phyloP scores from a whole-genome alignment of 1,139 yeast genomes.

The Candida pseudoviswanathii region DNA sequence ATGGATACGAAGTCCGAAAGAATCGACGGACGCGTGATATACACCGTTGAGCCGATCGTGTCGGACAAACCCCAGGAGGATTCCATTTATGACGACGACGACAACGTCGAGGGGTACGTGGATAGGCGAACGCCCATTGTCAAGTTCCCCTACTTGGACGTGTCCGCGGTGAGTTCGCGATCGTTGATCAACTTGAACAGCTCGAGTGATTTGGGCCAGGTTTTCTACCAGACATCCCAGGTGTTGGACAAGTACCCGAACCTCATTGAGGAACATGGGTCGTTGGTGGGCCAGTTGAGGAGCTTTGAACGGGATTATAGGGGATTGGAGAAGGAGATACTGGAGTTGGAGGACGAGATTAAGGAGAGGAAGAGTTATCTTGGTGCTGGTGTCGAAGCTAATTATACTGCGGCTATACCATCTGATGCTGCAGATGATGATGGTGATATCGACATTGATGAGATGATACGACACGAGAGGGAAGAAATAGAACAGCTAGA shows the following conservation, averaged over 20 bases:
- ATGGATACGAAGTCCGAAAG: slow-evolving; percentile 31
- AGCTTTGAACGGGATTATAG: slow-evolving; percentile 25
- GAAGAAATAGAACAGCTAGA: slow-evolving; percentile 36
- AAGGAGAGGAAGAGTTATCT: slow-evolving; percentile 32
- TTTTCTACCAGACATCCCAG: slow-evolving; percentile 24
- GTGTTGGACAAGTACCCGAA: slow-evolving; percentile 33
- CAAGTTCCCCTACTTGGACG: slow-evolving; percentile 15
- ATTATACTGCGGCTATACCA: slow-evolving; percentile 20
- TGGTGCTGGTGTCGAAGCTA: slow-evolving; percentile 27
- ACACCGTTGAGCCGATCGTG: slow-evolving; percentile 9
- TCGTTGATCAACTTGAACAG: slow-evolving; percentile 2
- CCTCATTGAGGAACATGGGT: slow-evolving; percentile 26
- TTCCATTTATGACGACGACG: not conserved
- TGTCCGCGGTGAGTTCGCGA: not conserved
- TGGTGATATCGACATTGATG: slow-evolving; percentile 31
- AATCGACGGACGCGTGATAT: slow-evolving; percentile 40
- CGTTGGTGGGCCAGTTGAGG: slow-evolving; percentile 23
- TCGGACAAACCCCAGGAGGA: slow-evolving; percentile 1
- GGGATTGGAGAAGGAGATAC: slow-evolving; percentile 26
- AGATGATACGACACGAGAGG: slow-evolving; percentile 35
- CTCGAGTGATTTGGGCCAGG: slow-evolving; percentile 18
- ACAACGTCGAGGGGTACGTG: slow-evolving; percentile 18
- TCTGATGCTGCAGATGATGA: slow-evolving; percentile 16
- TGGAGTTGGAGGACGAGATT: slow-evolving; percentile 27
- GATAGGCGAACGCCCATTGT: slow-evolving; percentile 25